These are phyloP conservation scores for Micractinium conductrix DNA, from an alignment of 139 green algal genomes.

Conservation along the genomic window DNA sequence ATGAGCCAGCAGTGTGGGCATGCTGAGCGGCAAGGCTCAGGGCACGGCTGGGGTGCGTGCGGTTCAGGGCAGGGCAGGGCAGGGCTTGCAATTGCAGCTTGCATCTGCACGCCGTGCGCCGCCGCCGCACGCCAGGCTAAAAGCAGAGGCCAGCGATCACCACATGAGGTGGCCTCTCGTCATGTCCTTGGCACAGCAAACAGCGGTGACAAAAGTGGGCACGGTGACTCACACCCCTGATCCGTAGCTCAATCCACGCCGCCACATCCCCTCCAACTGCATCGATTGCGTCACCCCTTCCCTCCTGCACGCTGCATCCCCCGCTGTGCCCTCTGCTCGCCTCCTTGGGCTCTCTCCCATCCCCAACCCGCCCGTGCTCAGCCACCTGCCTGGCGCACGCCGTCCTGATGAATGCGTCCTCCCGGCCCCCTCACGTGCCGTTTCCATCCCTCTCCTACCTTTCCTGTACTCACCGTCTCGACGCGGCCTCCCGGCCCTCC, in stretches of 20 bases:
- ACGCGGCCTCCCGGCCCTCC: not conserved
- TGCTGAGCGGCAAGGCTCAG: not conserved
- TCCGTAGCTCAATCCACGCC: conserved; percentile 49
- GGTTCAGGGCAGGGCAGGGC: too few relatives aligned
- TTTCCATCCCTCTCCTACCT: not conserved
- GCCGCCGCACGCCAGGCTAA: conserved; percentile 46
- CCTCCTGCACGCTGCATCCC: not conserved
- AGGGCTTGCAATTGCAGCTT: too few relatives aligned
- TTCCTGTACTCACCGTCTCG: not conserved
- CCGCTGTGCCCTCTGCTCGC: not conserved
- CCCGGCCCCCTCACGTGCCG: not conserved
- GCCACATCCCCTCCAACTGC: conserved; percentile 9
- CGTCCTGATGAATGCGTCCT: not conserved
- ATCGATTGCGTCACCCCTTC: not conserved
- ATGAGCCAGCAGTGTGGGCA: not conserved
- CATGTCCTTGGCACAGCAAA: conserved; percentile 42
- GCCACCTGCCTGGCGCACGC: not conserved
- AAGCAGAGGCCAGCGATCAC: conserved; percentile 52
- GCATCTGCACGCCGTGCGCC: too few relatives aligned
- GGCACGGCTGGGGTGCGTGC: too few relatives aligned
- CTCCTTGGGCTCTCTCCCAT: too few relatives aligned
- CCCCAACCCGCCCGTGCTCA: not conserved
- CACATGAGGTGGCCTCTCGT: conserved; percentile 54
- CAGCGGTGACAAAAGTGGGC: conserved; percentile 38
- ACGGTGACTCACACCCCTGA: conserved; percentile 35